Conservation (phyloP, 257 asterid species). For the Solanum clarkiae region DNA sequence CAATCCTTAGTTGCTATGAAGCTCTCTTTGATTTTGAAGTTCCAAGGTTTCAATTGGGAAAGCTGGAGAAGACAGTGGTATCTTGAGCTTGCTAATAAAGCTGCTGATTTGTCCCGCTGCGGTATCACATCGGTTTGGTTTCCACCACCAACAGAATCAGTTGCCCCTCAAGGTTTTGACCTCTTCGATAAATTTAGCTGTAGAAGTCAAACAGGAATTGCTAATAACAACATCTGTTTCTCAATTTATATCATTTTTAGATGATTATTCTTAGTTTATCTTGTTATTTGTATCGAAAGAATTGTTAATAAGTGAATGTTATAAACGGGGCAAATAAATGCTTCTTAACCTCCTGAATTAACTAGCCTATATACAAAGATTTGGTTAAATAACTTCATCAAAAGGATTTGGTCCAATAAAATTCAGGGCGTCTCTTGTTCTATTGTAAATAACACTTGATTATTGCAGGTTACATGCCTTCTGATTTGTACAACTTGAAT, state of each 20-base stretch:
- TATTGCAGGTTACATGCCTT: slow-evolving; percentile 36
- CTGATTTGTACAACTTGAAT: slow-evolving; percentile 35
- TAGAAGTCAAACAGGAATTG: not conserved
- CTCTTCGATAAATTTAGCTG: not conserved
- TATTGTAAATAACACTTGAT: not conserved
- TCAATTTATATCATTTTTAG: not conserved
- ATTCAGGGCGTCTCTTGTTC: not conserved
- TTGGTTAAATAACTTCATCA: not conserved
- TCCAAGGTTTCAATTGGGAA: slow-evolving; percentile 45
- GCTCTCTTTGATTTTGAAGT: slow-evolving; percentile 13
- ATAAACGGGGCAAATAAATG: not conserved
- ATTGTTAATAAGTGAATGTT: not conserved
- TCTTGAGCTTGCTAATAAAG: slow-evolving; percentile 26
- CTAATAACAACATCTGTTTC: not conserved
- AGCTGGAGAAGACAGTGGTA: slow-evolving; percentile 33
- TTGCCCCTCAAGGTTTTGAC: slow-evolving; percentile 31
- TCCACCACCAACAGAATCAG: slow-evolving; percentile 39
- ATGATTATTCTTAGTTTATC: not conserved
- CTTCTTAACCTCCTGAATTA: not conserved
- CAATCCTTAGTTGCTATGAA: not conserved
- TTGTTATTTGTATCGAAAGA: not conserved
- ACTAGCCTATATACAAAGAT: not conserved
- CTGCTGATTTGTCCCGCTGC: slow-evolving; percentile 28
- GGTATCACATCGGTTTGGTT: slow-evolving; percentile 36
- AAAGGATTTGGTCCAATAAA: not conserved